Evolutionary conservation across 2,329 filamentous ascomycete species (phyloP).

Genomic region (Cytospora schulzeri): DNA sequence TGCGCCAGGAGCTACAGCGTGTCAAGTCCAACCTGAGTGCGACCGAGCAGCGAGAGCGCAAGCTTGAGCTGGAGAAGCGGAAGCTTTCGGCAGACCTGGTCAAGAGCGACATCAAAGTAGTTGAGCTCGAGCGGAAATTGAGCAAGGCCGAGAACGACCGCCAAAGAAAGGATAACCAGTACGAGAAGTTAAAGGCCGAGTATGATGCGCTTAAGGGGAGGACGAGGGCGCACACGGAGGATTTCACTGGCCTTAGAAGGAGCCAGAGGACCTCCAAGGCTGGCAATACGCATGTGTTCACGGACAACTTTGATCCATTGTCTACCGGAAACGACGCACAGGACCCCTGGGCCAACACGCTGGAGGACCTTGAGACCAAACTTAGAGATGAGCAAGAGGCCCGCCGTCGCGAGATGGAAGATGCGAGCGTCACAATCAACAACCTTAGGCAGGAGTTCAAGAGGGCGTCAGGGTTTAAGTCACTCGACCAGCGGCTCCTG

Average conservation of each 20-base stretch:
- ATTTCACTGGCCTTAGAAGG: conserved; percentile 58
- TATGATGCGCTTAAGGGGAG: conserved; percentile 59
- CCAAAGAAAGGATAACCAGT: conserved; percentile 37
- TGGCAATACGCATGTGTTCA: conserved; percentile 30
- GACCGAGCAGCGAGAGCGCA: conserved; percentile 47
- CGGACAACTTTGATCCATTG: conserved; percentile 33
- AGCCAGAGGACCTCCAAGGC: conserved; percentile 51
- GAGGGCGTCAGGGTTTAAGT: conserved; percentile 8
- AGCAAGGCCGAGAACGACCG: conserved; percentile 31
- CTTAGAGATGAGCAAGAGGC: conserved; percentile 32
- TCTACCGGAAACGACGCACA: conserved; percentile 25
- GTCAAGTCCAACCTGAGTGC: conserved; percentile 53
- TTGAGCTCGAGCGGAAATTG: conserved; percentile 36
- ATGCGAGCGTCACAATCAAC: conserved; percentile 26
- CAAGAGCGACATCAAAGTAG: conserved; percentile 31
- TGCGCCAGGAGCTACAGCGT: conserved; percentile 56
- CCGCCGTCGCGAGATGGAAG: conserved; percentile 22
- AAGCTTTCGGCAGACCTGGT: conserved; percentile 37
- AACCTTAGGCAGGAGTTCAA: conserved; percentile 28
- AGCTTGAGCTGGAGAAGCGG: conserved; percentile 42
- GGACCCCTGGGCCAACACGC: conserved; percentile 34
- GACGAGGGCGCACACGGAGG: conserved; percentile 59
- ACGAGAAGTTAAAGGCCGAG: conserved; percentile 46
- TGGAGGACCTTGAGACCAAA: conserved; percentile 36
- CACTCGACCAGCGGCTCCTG: conserved; percentile 12